Evolutionary conservation across 2,329 filamentous ascomycete genomes (phyloP).

Genomic region (Fusarium kyushuense): DNA sequence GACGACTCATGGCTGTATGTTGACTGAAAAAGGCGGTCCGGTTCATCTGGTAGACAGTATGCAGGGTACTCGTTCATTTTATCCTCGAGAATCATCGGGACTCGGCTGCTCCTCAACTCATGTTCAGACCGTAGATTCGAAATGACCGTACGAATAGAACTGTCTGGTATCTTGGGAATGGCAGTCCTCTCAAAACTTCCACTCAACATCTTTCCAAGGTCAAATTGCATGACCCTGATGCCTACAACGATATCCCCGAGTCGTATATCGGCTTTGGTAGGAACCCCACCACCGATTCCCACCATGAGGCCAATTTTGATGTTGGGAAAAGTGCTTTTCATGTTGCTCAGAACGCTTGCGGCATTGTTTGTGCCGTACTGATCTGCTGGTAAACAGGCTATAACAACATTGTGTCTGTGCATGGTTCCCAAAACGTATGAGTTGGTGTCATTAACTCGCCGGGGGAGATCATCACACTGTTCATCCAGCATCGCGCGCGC

Average conservation of each 20-base stretch:
- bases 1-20: not conserved
- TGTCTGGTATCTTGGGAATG: fast-evolving
- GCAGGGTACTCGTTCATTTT: fast-evolving
- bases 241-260: constrained; percentile 49
- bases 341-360: constrained; percentile 39
- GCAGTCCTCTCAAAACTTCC: fast-evolving
- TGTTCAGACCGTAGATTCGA: not conserved
- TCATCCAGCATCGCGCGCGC: constrained; percentile 48
- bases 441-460: constrained; percentile 23
- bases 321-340: constrained; percentile 57
- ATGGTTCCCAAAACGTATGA: constrained; percentile 43
- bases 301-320: constrained; percentile 41
- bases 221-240: constrained; percentile 44
- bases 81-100: fast-evolving
- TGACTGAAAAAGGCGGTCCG: not conserved
- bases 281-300: constrained; percentile 42
- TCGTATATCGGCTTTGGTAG: constrained; percentile 37
- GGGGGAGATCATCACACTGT: constrained; percentile 4
- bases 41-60: fast-evolving
- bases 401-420: constrained; percentile 40
- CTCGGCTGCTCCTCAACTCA: fast-evolving
- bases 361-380: constrained; percentile 46
- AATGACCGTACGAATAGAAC: not conserved
- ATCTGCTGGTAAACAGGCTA: constrained; percentile 39
- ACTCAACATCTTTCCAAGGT: constrained; percentile 24